Base-by-base conservation (phyloP, 345 rosid species). In the Populus deltoides region DNA sequence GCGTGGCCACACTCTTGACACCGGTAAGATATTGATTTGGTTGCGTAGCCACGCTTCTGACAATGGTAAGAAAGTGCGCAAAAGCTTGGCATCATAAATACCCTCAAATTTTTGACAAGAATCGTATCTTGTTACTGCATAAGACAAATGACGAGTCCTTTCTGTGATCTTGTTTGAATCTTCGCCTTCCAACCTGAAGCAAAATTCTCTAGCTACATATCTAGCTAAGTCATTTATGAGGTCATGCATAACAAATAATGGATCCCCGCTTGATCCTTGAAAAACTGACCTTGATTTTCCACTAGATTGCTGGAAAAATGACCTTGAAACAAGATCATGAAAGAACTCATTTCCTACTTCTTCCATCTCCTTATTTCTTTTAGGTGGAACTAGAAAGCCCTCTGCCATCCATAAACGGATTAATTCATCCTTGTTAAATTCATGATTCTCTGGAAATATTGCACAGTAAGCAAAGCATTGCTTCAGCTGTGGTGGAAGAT, bases 171-270 rank as follows among this genome's bases (percentile, higher is more conserved):
- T 57, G 31, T 39, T 27, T 78, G 55, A 74, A 70, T 36, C 71
- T 43, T 66, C 77, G 39, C 70, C 75, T 51, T 78, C 85, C 74
- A 75, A 68, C 65, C 76, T 86, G 73, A 77, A 77, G 66, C 86
- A 78, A 41, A 33, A 63, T 6, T 78, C 76, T 43, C 75, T 47
- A 7, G 78, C 73, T 20, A 83, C 85, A 82, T 38, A 84, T 36
- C 78, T 77, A 80, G 87, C 76, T 7, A 86, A 76, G 67, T 84
- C 89, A 38, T 45, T 78, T 55, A 86, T 39, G 68, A 80, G 80
- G 38, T 86, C 87, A 73, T 84, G 89, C 89, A 82, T 86, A 1
- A 75, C 45, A 18, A 81, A 83, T 8, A n/a, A n/a, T 1, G 49
- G 6, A 38, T 69, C 16, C 33, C 22, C 39, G 0, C 8, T 31